Percentiles rank a stretch among this genome's conserved stretches.
These are phyloP conservation scores for Trichoderma guizhouense DNA, from an alignment of 2,329 filamentous ascomycete species.

Conservation along the genomic window DNA sequence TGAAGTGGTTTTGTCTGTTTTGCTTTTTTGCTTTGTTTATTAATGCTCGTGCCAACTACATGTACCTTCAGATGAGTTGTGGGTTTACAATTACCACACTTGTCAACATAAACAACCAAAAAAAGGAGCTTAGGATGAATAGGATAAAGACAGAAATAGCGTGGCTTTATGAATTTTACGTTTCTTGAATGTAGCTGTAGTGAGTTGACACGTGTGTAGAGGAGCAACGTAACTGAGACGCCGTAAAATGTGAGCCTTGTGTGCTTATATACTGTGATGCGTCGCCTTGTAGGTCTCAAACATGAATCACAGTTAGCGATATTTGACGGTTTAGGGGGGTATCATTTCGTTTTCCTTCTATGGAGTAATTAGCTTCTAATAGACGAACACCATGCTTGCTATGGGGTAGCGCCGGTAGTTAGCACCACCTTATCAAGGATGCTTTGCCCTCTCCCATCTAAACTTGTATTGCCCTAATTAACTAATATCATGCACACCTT, in stretches of 20 bases:
- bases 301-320: not conserved
- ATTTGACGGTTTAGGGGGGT: constrained; percentile 3
- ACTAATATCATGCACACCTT: not conserved
- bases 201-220: not conserved
- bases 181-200: not conserved
- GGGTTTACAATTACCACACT: not conserved
- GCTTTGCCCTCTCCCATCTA: not conserved
- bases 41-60: not conserved
- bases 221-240: not conserved
- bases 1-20: not conserved
- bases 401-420: not conserved
- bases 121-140: not conserved
- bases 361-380: constrained; percentile 1
- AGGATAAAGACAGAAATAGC: not conserved
- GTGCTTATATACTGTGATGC: not conserved
- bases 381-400: not conserved
- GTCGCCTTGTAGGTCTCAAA: not conserved
- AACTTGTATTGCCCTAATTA: not conserved
- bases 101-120: not conserved
- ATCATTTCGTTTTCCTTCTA: constrained; percentile 15
- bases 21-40: not conserved
- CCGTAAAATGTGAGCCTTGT: not conserved
- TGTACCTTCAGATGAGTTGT: not conserved
- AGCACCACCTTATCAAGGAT: not conserved
- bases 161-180: constrained; percentile 3